Evolutionary conservation across 2,329 filamentous ascomycete species (phyloP), one percentile per base, ranked within the genome.

Genomic region (Arachnomyces sp.): DNA sequence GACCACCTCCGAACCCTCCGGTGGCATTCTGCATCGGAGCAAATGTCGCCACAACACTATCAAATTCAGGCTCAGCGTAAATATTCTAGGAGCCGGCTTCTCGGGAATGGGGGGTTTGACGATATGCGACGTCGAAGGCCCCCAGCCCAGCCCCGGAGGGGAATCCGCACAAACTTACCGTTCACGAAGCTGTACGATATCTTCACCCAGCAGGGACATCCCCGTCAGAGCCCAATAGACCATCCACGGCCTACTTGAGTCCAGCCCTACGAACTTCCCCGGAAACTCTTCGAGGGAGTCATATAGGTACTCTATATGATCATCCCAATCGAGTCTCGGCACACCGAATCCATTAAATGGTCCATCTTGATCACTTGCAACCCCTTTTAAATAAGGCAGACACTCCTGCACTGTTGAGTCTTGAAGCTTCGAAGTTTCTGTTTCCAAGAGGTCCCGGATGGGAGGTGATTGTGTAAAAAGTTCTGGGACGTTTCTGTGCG

Each of bases 1-100:
- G 83, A n/a, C 92, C 89, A 47, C 90, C 92, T 38, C 88, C 92
- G 60, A 94, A 94, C 2, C 92, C 92, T 37, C 92, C 92, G 12
- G 72, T 72, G 15, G 71, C 61, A 61, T 95, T 93, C 65, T 96
- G 92, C 64, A 90, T 81, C 33, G 85, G 78, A 35, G 72, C 73
- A 37, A 92, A 81, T 5, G 89, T 95, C 44, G 79, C 75, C 37
- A 84, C 67, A 43, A 90, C 64, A 35, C 76, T 77, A 50, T 36
- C 39, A 31, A n/a, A 36, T 31, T 31, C 34, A 18, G 34, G 36
- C 34, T 51, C 41, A 49, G 49, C 32, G 32, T 12, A 36, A n/a
- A 29, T 43, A 46, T 45, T 42, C 34, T 31, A 37, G n/a, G 14
- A 32, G 29, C 28, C 17, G 14, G 32, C 5, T 31, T 38, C 6